phyloP scores from a whole-genome alignment of 768 basidiomycete species.

The Leccinum aurantiacum region DNA sequence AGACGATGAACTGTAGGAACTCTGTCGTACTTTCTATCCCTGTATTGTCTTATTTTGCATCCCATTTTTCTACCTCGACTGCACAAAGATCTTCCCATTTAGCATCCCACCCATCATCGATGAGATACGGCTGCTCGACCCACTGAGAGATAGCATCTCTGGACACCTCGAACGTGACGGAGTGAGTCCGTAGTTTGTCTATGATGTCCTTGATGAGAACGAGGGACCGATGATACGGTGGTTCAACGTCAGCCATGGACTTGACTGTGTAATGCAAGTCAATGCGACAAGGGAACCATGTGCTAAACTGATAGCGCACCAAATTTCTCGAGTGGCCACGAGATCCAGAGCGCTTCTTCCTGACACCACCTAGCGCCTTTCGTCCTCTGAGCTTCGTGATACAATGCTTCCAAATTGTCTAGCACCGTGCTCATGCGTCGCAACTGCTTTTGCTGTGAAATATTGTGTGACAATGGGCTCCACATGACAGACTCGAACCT shows the following conservation, averaged over 20 bases:
- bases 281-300: neutral
- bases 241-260: conserved; percentile 53
- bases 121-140: conserved; percentile 67
- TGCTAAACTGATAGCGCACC: conserved; percentile 42
- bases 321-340: conserved; percentile 80
- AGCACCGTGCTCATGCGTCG: conserved; percentile 60
- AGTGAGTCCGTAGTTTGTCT: conserved; percentile 59
- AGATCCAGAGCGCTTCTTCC: conserved; percentile 75
- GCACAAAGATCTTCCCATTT: conserved; percentile 78
- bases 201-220: conserved; percentile 54
- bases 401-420: conserved; percentile 61
- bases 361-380: conserved; percentile 74
- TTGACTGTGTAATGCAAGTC: conserved; percentile 43
- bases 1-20: conserved; percentile 63
- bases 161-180: conserved; percentile 67
- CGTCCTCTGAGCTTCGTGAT: conserved; percentile 66
- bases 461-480: neutral
- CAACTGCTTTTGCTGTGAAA: conserved; percentile 64
- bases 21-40: conserved; percentile 16
- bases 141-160: conserved; percentile 62
- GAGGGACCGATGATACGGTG: conserved; percentile 68
- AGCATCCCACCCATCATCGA: conserved; percentile 66
- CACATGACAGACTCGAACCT: conserved; percentile 21
- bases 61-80: conserved; percentile 77
- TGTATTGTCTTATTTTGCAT: conserved; percentile 31